Evolutionary conservation across 768 basidiomycete genomes (phyloP).

Genomic region (Cystobasidium ongulense): DNA sequence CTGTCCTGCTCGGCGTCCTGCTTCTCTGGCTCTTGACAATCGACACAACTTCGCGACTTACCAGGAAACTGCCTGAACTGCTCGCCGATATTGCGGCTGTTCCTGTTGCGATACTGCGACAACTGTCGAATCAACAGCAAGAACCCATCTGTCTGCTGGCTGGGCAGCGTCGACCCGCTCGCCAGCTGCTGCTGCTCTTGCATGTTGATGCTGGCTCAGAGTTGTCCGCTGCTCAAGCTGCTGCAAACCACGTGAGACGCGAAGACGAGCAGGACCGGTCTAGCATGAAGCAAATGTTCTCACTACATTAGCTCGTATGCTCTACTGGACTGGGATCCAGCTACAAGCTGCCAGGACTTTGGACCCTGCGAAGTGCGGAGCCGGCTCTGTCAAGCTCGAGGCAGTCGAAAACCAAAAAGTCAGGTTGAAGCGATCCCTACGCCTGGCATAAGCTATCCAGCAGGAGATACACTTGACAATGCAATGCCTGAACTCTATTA

Average conservation of each 20-base stretch:
- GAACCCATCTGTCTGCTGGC: not conserved
- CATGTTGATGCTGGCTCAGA: not conserved
- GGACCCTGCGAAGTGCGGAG: no score
- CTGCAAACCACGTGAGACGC: not conserved
- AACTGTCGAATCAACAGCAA: not conserved
- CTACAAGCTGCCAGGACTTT: no score
- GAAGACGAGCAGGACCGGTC: no score
- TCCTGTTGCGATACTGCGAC: constrained; percentile 5
- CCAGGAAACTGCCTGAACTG: constrained; percentile 24
- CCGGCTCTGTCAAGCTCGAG: no score
- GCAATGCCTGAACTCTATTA: no score
- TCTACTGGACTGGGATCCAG: no score
- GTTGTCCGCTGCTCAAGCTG: not conserved
- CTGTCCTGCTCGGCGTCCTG: not conserved
- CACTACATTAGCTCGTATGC: no score
- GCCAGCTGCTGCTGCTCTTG: not conserved
- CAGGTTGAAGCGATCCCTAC: no score
- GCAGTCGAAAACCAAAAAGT: no score
- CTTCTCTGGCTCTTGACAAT: not conserved
- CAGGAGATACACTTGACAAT: no score
- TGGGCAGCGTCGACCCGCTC: not conserved
- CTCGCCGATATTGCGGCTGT: constrained; percentile 2
- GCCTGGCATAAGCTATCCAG: no score
- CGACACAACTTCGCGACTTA: not conserved
- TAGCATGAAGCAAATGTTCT: no score